Base-by-base conservation (phyloP, 352 stramenopile genomes). In the Peronospora farinosa region DNA sequence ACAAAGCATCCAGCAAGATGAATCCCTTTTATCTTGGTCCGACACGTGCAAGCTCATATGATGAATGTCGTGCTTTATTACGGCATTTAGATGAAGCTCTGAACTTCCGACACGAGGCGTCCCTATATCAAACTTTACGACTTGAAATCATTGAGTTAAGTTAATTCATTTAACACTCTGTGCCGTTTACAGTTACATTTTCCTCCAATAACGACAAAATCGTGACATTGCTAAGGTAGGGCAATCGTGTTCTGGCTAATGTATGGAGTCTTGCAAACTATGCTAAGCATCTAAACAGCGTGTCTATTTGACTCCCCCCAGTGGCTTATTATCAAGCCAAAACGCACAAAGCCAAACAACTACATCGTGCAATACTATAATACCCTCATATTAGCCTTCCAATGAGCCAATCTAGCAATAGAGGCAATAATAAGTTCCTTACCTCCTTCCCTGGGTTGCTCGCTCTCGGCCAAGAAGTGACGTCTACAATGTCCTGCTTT, bases 321-420 rank as follows among this genome's bases (percentile, higher is more conserved):
- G 5, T 31, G 27, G 27, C 27, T 31, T 2, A 31, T 5, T 31
- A 31, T n/a, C 6, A 35, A 35, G 11, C 31, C 6, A 12, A 41
- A n/a, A 28, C 23, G 19, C 23, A 32, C 6, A 32, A 10, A 42
- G 7, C 6, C 8, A 47, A 61, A 50, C 21, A 43, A 54, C 40
- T 21, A 21, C 36, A 50, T 51, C 23, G 40, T 49, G 27, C 31
- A 32, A 59, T 63, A 44, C 59, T 63, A 63, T 67, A 39, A 40
- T 67, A 67, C 54, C 23, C 57, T 60, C 54, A 65, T 70, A 70
- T 70, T 67, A 70, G 62, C 57, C 57, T 70, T 35, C 62, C 62
- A 16, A 58, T 46, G 62, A 62, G 62, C 62, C 62, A 60, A 65
- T 58, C 54, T 63, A 67, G 63, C 51, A 38, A 60, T 63, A 50